phyloP scores from a whole-genome alignment of 2,329 filamentous ascomycete species.

The Metarhizium album region DNA sequence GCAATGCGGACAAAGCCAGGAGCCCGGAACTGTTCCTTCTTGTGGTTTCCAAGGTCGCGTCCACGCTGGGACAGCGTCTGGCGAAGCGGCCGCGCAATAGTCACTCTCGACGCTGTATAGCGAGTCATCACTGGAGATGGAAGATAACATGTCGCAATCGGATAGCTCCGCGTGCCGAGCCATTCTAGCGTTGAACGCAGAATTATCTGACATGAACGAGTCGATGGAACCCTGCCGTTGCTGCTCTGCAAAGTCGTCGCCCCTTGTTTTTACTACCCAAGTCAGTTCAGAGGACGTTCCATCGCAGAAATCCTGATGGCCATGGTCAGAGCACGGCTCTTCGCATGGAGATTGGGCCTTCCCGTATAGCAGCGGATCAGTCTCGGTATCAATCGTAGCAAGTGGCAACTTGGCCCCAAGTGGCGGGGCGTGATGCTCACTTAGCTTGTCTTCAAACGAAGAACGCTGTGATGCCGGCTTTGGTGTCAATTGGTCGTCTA shows the following conservation, averaged over 20 bases:
- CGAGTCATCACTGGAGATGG: neutral
- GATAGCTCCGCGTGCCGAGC: neutral
- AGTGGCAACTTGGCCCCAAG: neutral
- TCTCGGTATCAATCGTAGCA: neutral
- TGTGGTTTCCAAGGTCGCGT: slow-evolving; percentile 8
- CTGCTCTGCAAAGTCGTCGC: neutral
- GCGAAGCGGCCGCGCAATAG: neutral
- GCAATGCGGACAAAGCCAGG: slow-evolving; percentile 13
- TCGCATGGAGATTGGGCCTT: neutral
- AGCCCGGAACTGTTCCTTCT: slow-evolving; percentile 3
- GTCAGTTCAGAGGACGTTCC: neutral
- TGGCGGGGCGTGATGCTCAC: neutral
- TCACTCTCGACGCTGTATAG: neutral
- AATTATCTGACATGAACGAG: neutral
- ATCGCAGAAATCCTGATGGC: neutral
- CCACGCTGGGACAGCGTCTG: neutral
- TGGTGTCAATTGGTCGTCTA: neutral
- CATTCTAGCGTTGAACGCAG: neutral
- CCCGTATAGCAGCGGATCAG: neutral
- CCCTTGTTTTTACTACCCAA: neutral
- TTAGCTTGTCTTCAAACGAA: neutral
- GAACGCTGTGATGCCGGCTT: neutral
- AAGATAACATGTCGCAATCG: neutral
- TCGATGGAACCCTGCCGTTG: neutral
- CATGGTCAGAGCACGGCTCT: neutral